Conservation (phyloP, 345 rosid genomes). For the Xanthoceras sorbifolium region DNA sequence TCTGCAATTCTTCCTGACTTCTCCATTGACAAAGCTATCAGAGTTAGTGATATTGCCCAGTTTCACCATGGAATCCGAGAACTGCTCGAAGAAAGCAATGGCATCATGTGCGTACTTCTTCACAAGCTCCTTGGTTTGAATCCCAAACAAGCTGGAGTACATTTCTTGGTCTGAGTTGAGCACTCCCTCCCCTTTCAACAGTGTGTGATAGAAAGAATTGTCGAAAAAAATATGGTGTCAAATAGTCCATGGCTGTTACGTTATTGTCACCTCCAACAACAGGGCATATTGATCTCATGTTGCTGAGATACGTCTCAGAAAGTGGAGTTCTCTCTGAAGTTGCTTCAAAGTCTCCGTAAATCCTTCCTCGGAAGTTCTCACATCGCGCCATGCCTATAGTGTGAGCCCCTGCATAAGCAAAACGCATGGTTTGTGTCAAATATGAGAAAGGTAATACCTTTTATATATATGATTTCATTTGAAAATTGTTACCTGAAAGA, state of each 20-base stretch:
- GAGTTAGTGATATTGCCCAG: conserved; percentile 77
- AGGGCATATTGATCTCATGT: conserved; percentile 61
- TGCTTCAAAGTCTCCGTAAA: conserved; percentile 56
- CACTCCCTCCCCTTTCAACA: conserved; percentile 67
- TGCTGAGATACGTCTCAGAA: conserved; percentile 41
- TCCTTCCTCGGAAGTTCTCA: conserved; percentile 55
- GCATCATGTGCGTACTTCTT: conserved; percentile 59
- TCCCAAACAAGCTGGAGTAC: conserved; percentile 61
- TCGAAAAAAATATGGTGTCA: conserved; percentile 74
- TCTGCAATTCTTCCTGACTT: conserved; percentile 80
- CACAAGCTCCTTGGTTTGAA: conserved; percentile 65
- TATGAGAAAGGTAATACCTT: background rate
- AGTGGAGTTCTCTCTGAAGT: conserved; percentile 43
- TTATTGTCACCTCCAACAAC: conserved; percentile 51
- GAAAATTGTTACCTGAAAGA: conserved; percentile 56
- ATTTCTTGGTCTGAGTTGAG: conserved; percentile 84
- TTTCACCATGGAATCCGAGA: conserved; percentile 83
- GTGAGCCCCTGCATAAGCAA: conserved; percentile 61
- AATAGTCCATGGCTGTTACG: conserved; percentile 65
- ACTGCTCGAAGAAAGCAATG: conserved; percentile 73
- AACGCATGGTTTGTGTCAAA: background rate
- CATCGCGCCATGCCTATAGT: conserved; percentile 91
- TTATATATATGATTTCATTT: background rate
- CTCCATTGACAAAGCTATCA: conserved; percentile 62
- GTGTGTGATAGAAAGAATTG: conserved; percentile 59